Conservation (phyloP, 2,329 filamentous ascomycete species). For the Podosphaera fusca region DNA sequence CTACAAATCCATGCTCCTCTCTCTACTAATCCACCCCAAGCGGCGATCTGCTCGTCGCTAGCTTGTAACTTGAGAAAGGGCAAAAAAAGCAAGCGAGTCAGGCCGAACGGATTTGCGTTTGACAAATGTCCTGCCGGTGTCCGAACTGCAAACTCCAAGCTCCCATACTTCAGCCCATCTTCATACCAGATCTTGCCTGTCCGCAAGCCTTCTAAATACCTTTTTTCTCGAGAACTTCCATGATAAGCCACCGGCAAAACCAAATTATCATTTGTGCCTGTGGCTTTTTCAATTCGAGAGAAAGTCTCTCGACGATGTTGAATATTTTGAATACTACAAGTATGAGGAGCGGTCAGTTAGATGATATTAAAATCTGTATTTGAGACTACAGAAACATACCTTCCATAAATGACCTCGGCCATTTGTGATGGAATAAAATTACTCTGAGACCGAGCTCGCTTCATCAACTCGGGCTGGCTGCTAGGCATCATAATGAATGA, state of each 20-base stretch:
- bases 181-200: conserved; percentile 3
- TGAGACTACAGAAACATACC: neutral
- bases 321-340: too few species aligned
- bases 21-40: conserved; percentile 6
- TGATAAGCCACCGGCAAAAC: conserved; percentile 4
- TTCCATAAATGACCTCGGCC: conserved; percentile 5
- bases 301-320: conserved; percentile 2
- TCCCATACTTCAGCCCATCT: conserved; percentile 2
- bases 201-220: conserved; percentile 3
- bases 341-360: too few species aligned
- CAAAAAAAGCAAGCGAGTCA: conserved; percentile 3
- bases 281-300: conserved; percentile 3
- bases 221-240: conserved; percentile 3
- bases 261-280: conserved; percentile 3
- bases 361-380: neutral
- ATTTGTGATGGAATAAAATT: conserved; percentile 3
- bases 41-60: conserved; percentile 3
- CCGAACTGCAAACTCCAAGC: conserved; percentile 2
- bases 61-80: conserved; percentile 4
- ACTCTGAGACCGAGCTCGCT: neutral
- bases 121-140: neutral
- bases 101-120: conserved; percentile 5
- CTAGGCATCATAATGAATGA: too few species aligned
- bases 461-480: neutral
- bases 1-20: conserved; percentile 12